These are phyloP conservation scores for Alternaria rosae DNA, from an alignment of 2,329 filamentous ascomycete genomes.

Conservation along the genomic window DNA sequence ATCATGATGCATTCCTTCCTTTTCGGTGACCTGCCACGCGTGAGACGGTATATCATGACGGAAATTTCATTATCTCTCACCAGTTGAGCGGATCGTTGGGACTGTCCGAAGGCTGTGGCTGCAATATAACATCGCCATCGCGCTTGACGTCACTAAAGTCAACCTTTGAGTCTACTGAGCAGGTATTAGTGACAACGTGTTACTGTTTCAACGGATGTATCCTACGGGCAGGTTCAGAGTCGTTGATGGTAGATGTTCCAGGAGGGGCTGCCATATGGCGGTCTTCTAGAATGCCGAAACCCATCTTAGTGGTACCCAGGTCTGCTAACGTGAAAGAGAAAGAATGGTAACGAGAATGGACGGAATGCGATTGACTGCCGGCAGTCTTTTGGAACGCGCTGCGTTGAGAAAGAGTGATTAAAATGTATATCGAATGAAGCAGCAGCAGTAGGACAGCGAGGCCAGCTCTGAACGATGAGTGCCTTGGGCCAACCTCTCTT, in stretches of 20 bases:
- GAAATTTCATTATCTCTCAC: slow-evolving; percentile 19
- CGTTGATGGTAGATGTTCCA: slow-evolving; percentile 41
- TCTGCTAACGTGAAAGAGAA: neutral
- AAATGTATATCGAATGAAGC: neutral
- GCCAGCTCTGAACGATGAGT: slow-evolving; percentile 10
- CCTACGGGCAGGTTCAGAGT: slow-evolving; percentile 12
- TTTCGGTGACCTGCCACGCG: slow-evolving; percentile 15
- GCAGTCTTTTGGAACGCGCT: slow-evolving; percentile 26
- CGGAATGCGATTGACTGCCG: slow-evolving; percentile 28
- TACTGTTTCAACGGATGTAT: neutral
- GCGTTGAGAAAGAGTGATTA: neutral
- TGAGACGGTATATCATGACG: neutral
- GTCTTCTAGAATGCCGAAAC: slow-evolving; percentile 42
- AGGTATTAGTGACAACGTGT: neutral
- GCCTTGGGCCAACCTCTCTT: slow-evolving; percentile 7
- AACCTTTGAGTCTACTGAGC: slow-evolving; percentile 20
- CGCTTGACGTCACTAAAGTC: slow-evolving; percentile 46
- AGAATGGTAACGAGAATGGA: neutral
- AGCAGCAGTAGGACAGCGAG: slow-evolving; percentile 2
- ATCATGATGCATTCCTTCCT: slow-evolving; percentile 46
- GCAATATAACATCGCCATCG: slow-evolving; percentile 75
- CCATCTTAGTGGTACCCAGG: slow-evolving; percentile 29
- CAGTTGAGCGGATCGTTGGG: slow-evolving; percentile 80
- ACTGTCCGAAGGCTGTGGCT: slow-evolving; percentile 89
- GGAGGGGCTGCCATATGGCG: slow-evolving; percentile 40